Conservation (phyloP, 805 yeast genomes). For the Candida taoyuanica region DNA sequence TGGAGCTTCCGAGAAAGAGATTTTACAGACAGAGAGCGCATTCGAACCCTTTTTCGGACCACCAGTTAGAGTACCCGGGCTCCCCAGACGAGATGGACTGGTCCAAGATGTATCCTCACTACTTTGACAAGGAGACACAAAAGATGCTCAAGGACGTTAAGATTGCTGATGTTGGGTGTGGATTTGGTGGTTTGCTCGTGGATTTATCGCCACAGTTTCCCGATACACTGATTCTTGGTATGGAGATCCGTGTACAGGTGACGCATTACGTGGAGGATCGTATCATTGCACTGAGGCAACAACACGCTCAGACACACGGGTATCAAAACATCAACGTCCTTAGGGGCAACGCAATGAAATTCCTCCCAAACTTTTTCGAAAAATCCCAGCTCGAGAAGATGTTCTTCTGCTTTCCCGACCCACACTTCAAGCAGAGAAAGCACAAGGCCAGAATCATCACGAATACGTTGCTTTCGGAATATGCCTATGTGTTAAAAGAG, state of each 20-base stretch:
- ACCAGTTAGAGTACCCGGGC: constrained; percentile 80
- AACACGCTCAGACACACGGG: constrained; percentile 31
- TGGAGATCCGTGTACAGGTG: constrained; percentile 98
- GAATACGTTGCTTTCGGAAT: constrained; percentile 81
- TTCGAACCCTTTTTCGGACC: constrained; percentile 96
- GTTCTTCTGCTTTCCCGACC: constrained; percentile 99
- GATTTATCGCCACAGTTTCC: constrained; percentile 78
- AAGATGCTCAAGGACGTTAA: constrained; percentile 55
- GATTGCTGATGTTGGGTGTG: constrained; percentile 96
- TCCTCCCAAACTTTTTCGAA: constrained; percentile 86
- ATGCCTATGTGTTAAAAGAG: constrained; percentile 82
- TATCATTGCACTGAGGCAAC: constrained; percentile 75
- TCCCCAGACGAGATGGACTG: constrained; percentile 86
- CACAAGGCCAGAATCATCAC: constrained; percentile 97
- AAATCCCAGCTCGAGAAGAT: constrained; percentile 82
- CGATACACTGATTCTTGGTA: constrained; percentile 73
- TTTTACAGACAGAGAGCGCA: constrained; percentile 96
- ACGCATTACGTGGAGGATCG: constrained; percentile 96
- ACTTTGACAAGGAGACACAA: constrained; percentile 37
- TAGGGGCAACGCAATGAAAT: constrained; percentile 97
- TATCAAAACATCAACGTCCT: constrained; percentile 87
- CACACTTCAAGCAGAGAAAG: constrained; percentile 95
- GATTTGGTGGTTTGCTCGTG: constrained; percentile 87
- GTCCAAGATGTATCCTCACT: constrained; percentile 69
- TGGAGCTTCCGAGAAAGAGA: constrained; percentile 73